These are phyloP conservation scores for maize (Zea mays) DNA, from an alignment of 176 grass and related monocot genomes.

Conservation along the genomic window DNA sequence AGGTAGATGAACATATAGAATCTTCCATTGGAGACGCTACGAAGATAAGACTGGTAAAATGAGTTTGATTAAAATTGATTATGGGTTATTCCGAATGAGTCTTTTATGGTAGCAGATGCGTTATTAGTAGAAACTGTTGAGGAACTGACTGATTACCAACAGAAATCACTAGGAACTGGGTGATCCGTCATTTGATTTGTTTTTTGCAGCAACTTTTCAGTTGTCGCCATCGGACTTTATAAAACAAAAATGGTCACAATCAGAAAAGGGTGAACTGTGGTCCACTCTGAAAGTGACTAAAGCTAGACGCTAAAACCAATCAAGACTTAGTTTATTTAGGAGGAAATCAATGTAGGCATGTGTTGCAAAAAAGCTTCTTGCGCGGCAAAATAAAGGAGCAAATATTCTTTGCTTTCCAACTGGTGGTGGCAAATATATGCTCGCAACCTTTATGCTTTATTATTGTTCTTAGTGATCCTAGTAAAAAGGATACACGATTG, in stretches of 20 bases:
- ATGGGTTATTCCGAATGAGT: not conserved
- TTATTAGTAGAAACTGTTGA: not conserved
- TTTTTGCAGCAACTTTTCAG: not conserved
- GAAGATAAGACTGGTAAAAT: not conserved
- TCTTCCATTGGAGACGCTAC: too few species aligned
- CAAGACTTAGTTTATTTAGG: not conserved
- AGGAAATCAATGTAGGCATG: not conserved
- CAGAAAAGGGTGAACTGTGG: not conserved
- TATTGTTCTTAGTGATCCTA: not conserved
- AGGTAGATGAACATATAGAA: too few species aligned
- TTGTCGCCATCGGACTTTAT: not conserved
- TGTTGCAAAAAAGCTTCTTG: not conserved
- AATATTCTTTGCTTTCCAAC: slow-evolving; percentile 7
- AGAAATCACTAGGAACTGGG: not conserved
- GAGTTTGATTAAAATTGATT: not conserved
- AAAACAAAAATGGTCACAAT: not conserved
- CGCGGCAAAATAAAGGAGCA: not conserved
- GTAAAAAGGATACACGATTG: not conserved
- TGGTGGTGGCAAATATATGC: slow-evolving; percentile 8
- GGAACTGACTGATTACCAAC: not conserved
- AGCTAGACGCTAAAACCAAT: not conserved
- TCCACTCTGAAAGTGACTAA: not conserved
- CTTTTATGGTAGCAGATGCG: not conserved
- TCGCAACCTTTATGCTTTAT: slow-evolving; percentile 21
- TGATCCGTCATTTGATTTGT: slow-evolving; percentile 2